Base-by-base conservation (phyloP, 2,329 filamentous ascomycete species). In the Talaromyces amestolkiae region DNA sequence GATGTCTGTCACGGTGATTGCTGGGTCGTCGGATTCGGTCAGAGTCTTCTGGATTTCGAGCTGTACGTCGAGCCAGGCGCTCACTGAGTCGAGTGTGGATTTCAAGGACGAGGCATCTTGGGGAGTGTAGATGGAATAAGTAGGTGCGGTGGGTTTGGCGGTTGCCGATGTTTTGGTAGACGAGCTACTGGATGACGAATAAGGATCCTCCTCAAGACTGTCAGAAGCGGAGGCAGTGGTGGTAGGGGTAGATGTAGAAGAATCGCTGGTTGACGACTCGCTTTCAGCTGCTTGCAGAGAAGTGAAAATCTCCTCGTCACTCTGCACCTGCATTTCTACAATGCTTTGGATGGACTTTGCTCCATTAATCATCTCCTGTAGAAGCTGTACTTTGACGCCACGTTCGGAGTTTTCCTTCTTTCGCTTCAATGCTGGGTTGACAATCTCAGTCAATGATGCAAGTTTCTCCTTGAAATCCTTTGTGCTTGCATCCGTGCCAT, bases 151-250 rank as follows among this genome's bases (percentile, higher is more conserved):
- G 37, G 77, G 71, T 1, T 75, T 69, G 3, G 76, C 69, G 8
- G 73, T 70, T 37, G 72, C 69, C 17, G 77, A 73, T n/a, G 74
- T 70, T 22, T 76, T 74, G 8, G 76, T 72, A 19, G 75, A 74
- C 11, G 72, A 70, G 10, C 77, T 75, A 3, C 80, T 72, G 2
- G 79, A 76, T 9, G 79, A 76, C 62, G 79, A 77, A 4, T 78
- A 69, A 24, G 92, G 90, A 61, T 95, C 92, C 68, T 96, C 93
- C 0, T 95, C 86, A n/a, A 88, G 91, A 72, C 91, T 88, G 2
- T 68, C 67, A 60, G 72, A 65, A 3, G 73, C 63, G 11, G 75
- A 67, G 22, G 74, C 68, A 22, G 83, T 76, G 2, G 78, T 76
- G 1, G 84, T 76, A 1, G 84, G 80, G 17, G 85, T 79, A 5